These are phyloP conservation scores for Umbelopsis ramanniana DNA, from an alignment of 192 early-diverging fungal genomes.

Conservation along the genomic window DNA sequence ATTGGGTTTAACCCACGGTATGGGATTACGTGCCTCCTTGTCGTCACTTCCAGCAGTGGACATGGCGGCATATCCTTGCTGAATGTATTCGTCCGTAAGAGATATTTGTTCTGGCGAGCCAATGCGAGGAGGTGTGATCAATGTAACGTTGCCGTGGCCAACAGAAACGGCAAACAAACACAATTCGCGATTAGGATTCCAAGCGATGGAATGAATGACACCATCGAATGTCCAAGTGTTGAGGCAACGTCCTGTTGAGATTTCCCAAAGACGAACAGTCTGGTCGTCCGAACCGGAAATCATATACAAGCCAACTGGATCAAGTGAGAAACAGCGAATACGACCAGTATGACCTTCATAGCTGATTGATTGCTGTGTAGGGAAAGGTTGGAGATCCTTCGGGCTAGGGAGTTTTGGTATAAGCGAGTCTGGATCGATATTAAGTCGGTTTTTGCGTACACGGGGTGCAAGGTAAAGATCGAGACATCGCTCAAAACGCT, in stretches of 20 bases:
- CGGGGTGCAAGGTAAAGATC: constrained; percentile 97
- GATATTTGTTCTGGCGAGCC: constrained; percentile 48
- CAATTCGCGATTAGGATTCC: constrained; percentile 86
- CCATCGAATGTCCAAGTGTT: constrained; percentile 74
- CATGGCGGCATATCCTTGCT: constrained; percentile 46
- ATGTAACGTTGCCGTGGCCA: constrained; percentile 58
- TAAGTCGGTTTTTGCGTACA: constrained; percentile 79
- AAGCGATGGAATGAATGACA: constrained; percentile 74
- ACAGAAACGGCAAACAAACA: constrained; percentile 79
- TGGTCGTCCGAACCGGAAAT: constrained; percentile 91
- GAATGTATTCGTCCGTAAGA: constrained; percentile 49
- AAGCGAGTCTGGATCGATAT: constrained; percentile 90
- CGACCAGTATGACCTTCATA: constrained; percentile 84
- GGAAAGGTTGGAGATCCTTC: constrained; percentile 94
- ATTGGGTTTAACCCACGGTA: constrained; percentile 58
- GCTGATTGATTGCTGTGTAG: constrained; percentile 73
- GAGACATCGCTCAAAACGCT: constrained; percentile 95
- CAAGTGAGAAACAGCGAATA: constrained; percentile 84
- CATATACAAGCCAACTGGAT: constrained; percentile 91
- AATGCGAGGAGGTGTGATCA: constrained; percentile 54
- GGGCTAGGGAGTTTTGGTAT: constrained; percentile 96
- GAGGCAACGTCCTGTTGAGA: constrained; percentile 87
- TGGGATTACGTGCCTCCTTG: constrained; percentile 22
- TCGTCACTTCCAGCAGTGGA: constrained; percentile 25
- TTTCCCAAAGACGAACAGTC: constrained; percentile 90